Base-by-base conservation (phyloP, 2,329 filamentous ascomycete genomes). In the Esteya vermicola region DNA sequence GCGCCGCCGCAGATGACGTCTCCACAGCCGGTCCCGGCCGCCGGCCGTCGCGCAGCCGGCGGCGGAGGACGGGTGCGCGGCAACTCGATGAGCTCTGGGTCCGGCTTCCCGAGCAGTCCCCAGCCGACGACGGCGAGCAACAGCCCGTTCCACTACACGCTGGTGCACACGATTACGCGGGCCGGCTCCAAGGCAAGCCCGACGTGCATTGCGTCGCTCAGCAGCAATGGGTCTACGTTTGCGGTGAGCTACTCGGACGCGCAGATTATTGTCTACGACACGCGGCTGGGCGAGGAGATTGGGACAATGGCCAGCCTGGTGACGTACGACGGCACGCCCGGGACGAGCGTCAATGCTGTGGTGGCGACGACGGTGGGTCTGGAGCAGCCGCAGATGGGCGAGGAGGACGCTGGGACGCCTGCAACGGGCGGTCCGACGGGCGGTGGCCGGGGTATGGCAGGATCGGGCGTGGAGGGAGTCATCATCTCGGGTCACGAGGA, bases 401-500 rank as follows among this genome's bases (percentile, higher is more conserved):
- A 85, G 25, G 85, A 93, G 42, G 85, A 93, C 46, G 68, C 72
- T 10, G 58, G 56, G n/a, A 65, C 75, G 7, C 72, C 83, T 1
- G 81, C 81, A 9, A 20, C 23, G 7, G 41, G 42, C 3, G 45
- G 86, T 1, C 85, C 89, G 6, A 96, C 91, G 0, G 75, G 75
- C 10, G 83, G 84, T 20, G 65, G 69, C 27, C 63, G 69, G 25
- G 65, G 66, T 1, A 69, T 68, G 62, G 78, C 79, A 8, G 81
- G 78, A 38, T 85, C 81, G 42, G 82, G 82, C 26, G 78, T 94
- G 1, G 88, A 95, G 58, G 91, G 91, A 12, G 84, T 93, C 19
- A 83, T 98, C 43, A 95, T 98, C 48, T 93, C 84, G 45, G 91
- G 91, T 48, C 89, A 98, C 56, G 91, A 98, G 64, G 91, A 98